A percentile compares a stretch with the other conserved stretches of the same genome.
phyloP scores from a whole-genome alignment of 2,329 filamentous ascomycete species.

The Clathrospora elynae region DNA sequence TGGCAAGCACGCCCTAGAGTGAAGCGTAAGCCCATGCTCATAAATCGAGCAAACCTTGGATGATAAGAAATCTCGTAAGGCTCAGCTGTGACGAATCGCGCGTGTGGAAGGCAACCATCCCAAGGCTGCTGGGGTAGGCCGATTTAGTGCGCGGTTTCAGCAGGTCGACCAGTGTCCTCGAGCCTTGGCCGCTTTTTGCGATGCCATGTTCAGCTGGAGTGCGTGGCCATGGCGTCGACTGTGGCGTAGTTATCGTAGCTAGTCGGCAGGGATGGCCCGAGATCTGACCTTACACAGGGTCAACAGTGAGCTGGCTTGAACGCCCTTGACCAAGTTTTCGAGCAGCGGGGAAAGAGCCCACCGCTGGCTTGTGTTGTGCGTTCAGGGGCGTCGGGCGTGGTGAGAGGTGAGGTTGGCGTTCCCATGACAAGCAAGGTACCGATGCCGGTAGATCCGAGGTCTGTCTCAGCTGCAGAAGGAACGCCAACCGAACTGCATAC shows the following conservation, averaged over 20 bases:
- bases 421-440: constrained; percentile 6
- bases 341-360: constrained; percentile 4
- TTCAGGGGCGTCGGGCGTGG: constrained; percentile 7
- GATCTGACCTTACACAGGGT: constrained; percentile 23
- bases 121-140: constrained; percentile 40
- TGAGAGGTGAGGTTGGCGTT: constrained; percentile 2
- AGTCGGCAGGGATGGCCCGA: constrained; percentile 24
- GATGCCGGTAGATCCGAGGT: neutral
- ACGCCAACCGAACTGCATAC: constrained; percentile 28
- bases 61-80: constrained; percentile 30
- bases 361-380: constrained; percentile 9
- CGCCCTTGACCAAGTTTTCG: constrained; percentile 19
- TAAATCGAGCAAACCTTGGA: constrained; percentile 14
- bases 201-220: constrained; percentile 44
- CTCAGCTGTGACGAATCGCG: constrained; percentile 44
- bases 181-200: constrained; percentile 28
- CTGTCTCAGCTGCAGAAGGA: constrained; percentile 19
- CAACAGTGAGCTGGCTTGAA: constrained; percentile 27
- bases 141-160: constrained; percentile 30
- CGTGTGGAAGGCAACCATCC: constrained; percentile 40
- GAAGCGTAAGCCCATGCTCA: constrained; percentile 35
- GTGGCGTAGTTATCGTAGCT: constrained; percentile 27
- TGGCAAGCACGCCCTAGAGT: constrained; percentile 11
- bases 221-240: constrained; percentile 37
- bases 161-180: constrained; percentile 28